These are phyloP conservation scores for Dryas drummondii DNA, from an alignment of 306 rosid genomes.

Conservation along the genomic window DNA sequence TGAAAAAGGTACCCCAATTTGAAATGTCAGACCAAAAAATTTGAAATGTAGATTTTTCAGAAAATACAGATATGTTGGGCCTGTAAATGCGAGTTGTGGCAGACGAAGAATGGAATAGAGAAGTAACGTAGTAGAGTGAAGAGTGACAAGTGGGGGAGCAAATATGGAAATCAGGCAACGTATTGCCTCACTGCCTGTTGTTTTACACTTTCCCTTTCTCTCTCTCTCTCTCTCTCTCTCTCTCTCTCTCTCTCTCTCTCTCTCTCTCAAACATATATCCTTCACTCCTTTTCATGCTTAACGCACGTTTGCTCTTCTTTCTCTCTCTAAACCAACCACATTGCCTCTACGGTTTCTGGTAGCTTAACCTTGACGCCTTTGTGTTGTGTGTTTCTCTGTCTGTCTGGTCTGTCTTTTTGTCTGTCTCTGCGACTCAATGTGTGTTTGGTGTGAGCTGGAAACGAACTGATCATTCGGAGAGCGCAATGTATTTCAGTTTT, in stretches of 20 bases:
- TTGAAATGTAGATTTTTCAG: too few relatives aligned
- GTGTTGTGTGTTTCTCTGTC: conserved; percentile 6
- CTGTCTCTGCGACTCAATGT: conserved; percentile 11
- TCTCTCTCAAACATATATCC: neutral
- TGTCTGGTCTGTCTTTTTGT: neutral
- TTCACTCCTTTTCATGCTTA: conserved; percentile 35
- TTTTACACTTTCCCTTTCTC: conserved; percentile 17
- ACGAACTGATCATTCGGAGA: conserved; percentile 4
- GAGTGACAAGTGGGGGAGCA: conserved; percentile 18
- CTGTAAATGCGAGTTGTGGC: neutral
- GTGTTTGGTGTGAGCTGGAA: conserved; percentile 19
- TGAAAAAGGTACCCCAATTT: too few relatives aligned
- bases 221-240: neutral
- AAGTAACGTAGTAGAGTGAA: neutral
- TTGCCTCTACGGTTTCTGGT: conserved; percentile 16
- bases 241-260: neutral
- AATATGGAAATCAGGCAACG: conserved; percentile 10
- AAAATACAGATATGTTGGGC: neutral
- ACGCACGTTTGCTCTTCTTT: conserved; percentile 29
- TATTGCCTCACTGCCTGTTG: conserved; percentile 8
- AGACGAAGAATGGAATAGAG: neutral
- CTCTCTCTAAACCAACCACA: conserved; percentile 8
- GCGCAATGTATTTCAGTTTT: neutral
- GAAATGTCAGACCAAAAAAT: too few relatives aligned
- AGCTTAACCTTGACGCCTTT: conserved; percentile 1